Percentiles rank a stretch among this genome's conserved stretches.
phyloP scores from a whole-genome alignment of 768 basidiomycete genomes.

The Mycena pura region DNA sequence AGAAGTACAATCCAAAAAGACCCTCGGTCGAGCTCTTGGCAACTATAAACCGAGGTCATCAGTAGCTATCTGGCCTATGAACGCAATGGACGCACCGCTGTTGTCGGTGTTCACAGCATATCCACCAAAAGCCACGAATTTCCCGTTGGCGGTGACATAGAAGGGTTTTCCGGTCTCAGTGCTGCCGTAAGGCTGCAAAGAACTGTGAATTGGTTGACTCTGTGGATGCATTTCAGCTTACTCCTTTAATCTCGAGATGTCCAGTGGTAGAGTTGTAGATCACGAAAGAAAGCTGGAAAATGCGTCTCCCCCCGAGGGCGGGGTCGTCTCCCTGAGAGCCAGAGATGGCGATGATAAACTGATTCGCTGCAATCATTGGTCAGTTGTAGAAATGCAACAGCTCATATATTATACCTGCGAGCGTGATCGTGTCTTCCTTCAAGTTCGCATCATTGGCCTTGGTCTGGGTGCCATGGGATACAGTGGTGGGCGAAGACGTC shows the following conservation, averaged over 20 bases:
- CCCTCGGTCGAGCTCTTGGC: too few species aligned
- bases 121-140: not conserved
- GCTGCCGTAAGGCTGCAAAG: not conserved
- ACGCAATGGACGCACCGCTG: not conserved
- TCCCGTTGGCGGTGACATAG: not conserved
- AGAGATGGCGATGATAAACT: slow-evolving; percentile 3
- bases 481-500: not conserved
- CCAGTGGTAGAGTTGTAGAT: not conserved
- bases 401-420: not conserved
- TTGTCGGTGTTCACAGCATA: not conserved
- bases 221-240: too few species aligned
- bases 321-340: not conserved
- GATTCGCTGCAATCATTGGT: not conserved
- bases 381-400: not conserved
- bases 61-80: too few species aligned
- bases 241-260: not conserved
- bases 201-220: too few species aligned
- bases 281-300: not conserved
- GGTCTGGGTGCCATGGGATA: not conserved
- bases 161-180: not conserved
- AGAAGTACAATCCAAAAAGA: too few species aligned
- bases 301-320: not conserved
- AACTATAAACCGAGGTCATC: too few species aligned
- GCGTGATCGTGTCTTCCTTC: not conserved
- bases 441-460: not conserved